phyloP scores from a whole-genome alignment of 1,139 yeast species.

The Yamadazyma blattariae region DNA sequence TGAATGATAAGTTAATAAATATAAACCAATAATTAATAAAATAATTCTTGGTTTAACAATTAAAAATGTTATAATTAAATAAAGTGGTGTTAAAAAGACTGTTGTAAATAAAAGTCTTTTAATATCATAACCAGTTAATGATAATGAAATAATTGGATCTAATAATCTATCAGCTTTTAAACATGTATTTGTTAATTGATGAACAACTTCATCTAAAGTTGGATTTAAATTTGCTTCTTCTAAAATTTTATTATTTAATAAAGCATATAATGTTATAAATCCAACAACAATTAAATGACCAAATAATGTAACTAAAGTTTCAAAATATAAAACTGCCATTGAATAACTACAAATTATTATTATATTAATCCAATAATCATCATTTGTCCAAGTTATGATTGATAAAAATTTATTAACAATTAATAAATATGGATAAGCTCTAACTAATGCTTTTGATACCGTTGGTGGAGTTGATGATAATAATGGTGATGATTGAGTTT shows the following conservation, averaged over 20 bases:
- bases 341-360: constrained; percentile 57
- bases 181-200: constrained; percentile 70
- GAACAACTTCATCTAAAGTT: constrained; percentile 86
- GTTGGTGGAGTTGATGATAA: constrained; percentile 86
- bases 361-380: constrained; percentile 75
- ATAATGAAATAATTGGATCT: constrained; percentile 70
- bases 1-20: constrained; percentile 80
- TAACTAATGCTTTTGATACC: constrained; percentile 77
- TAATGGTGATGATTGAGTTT: constrained; percentile 60
- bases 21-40: constrained; percentile 57
- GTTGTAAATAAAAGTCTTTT: constrained; percentile 80
- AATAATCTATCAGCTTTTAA: constrained; percentile 74
- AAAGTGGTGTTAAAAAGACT: constrained; percentile 79
- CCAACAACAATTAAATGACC: constrained; percentile 80
- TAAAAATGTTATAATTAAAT: constrained; percentile 65
- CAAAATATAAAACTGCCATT: constrained; percentile 69
- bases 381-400: constrained; percentile 87
- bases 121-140: constrained; percentile 73
- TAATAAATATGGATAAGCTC: constrained; percentile 79
- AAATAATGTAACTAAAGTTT: constrained; percentile 65
- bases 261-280: constrained; percentile 62
- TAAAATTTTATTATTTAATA: constrained; percentile 48
- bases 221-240: constrained; percentile 65
- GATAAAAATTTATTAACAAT: constrained; percentile 68
- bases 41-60: constrained; percentile 71